Base-by-base conservation (phyloP, 768 basidiomycete genomes). In the Lanmaoa pseudosensibilis region DNA sequence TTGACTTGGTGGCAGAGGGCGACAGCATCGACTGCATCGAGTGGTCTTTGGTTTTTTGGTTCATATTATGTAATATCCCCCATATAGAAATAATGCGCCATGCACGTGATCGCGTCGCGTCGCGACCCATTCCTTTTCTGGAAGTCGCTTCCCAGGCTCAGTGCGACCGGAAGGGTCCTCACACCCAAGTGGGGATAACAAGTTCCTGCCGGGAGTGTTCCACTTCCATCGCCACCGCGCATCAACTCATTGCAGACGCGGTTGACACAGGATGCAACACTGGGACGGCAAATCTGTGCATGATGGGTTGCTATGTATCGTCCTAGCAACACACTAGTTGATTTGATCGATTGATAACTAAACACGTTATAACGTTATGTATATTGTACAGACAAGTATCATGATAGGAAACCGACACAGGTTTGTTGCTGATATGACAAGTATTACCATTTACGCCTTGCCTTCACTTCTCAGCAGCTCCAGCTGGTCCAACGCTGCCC, bases 31-130 rank as follows among this genome's bases (percentile, higher is more conserved):
- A 34, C n/a, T n/a, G 3, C 8, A 30, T 27, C 27, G 1, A 30
- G 27, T n/a, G 41, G 23, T 3, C 11, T 27, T n/a, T 46, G 40
- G 56, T 53, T 55, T 59, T 59, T 49, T 59, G 56, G 57, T 60
- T 56, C 45, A 5, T 15, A 51, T 70, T 72, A 70, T 48, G 44
- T 70, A 72, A 72, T n/a, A 5, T 0, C 23, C 50, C 41, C n/a
- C 12, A 58, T 53, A 45, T 38, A 51, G 41, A 13, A 54, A 7
- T 23, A 39, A 48, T 54, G 37, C 52, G 37, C 41, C 7, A 4
- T 4, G 10, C 69, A 73, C 69, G 70, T 59, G 69, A 70, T 56
- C 69, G 69, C 58, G 70, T 63, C 64, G 68, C 53, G 65, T 56
- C 55, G 36, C 32, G 11, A 13, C 9, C 8, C n/a, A 11, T 19